phyloP scores from a whole-genome alignment of 176 grass and related monocot species.

The Carex parvula region DNA sequence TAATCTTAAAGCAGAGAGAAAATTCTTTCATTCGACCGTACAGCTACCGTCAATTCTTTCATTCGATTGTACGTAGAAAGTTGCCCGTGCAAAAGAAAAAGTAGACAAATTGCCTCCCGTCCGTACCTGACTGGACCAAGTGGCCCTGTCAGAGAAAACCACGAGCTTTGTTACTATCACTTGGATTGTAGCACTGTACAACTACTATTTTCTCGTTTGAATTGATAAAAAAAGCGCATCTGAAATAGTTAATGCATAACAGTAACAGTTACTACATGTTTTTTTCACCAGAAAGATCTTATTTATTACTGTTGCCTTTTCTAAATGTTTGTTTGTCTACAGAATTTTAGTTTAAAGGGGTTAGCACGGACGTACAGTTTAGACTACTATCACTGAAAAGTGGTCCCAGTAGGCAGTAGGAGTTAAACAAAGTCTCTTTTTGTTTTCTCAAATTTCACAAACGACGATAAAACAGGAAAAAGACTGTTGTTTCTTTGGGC shows the following conservation, averaged over 20 bases:
- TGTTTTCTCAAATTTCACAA: background rate
- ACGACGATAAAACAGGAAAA: background rate
- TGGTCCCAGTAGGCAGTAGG: background rate
- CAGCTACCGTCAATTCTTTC: background rate
- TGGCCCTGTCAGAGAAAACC: background rate
- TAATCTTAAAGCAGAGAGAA: background rate
- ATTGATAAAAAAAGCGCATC: background rate
- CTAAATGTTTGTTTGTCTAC: background rate
- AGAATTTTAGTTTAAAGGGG: background rate
- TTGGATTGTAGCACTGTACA: background rate
- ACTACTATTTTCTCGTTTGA: background rate
- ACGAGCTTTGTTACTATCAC: background rate
- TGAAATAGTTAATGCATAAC: background rate
- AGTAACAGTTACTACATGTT: background rate
- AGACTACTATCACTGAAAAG: background rate
- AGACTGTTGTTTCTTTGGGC: constrained; percentile 11
- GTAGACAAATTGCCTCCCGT: constrained; percentile 5
- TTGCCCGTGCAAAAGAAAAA: background rate
- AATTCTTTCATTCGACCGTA: background rate
- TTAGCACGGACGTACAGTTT: background rate
- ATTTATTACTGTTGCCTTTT: background rate
- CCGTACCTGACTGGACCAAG: background rate
- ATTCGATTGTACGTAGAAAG: background rate
- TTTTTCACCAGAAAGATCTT: background rate
- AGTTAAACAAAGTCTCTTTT: background rate